Conservation (phyloP, 2,329 filamentous ascomycete species). For the Penicillium sp. region DNA sequence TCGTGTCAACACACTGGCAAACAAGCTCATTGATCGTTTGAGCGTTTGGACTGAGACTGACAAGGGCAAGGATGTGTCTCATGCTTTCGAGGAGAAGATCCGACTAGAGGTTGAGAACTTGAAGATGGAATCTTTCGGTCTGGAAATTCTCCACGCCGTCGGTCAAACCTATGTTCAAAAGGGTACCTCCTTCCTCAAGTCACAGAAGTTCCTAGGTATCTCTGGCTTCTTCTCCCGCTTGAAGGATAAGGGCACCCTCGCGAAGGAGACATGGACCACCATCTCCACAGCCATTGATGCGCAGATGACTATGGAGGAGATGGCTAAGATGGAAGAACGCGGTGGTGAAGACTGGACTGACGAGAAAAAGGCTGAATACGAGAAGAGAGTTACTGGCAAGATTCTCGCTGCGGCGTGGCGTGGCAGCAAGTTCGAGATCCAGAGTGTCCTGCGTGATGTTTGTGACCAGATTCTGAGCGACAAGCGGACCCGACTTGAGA, state of each 20-base stretch:
- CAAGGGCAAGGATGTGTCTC: conserved; percentile 78
- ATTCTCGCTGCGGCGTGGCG: conserved; percentile 96
- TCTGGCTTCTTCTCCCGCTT: conserved; percentile 90
- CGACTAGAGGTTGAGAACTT: conserved; percentile 93
- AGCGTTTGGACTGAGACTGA: conserved; percentile 98
- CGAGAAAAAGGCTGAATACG: conserved; percentile 92
- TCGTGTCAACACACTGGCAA: conserved; percentile 77
- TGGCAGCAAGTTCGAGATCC: conserved; percentile 96
- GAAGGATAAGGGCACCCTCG: conserved; percentile 93
- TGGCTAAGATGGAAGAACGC: conserved; percentile 92
- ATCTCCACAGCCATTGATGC: conserved; percentile 95
- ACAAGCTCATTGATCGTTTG: conserved; percentile 85
- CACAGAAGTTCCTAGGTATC: conserved; percentile 95
- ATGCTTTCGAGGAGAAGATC: conserved; percentile 90
- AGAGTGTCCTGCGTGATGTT: conserved; percentile 90
- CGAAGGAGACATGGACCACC: conserved; percentile 98
- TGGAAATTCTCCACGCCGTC: conserved; percentile 94
- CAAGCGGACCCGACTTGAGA: conserved; percentile 74
- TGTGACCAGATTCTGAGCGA: conserved; percentile 84
- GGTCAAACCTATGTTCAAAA: conserved; percentile 88
- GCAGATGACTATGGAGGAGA: conserved; percentile 98
- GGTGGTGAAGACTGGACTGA: conserved; percentile 98
- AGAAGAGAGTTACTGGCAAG: conserved; percentile 94
- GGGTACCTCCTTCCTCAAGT: conserved; percentile 82
- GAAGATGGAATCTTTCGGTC: conserved; percentile 98